phyloP scores from a whole-genome alignment of 116 monocot species.

The Cymodocea nodosa region DNA sequence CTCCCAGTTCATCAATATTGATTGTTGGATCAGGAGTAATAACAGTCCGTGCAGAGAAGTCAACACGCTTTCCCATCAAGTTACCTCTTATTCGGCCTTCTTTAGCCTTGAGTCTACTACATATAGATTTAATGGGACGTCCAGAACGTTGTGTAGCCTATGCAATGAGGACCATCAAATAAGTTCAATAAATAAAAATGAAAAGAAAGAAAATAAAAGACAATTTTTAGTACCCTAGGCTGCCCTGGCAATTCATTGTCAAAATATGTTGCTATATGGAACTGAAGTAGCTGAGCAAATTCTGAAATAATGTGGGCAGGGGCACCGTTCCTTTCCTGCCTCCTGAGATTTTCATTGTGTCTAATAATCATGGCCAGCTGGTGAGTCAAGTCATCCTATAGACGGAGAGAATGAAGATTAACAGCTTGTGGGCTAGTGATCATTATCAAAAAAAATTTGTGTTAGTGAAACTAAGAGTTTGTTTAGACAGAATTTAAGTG shows the following conservation, averaged over 20 bases:
- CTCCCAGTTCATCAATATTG: slow-evolving; percentile 86
- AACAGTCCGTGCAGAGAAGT: slow-evolving; percentile 96
- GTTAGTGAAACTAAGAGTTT: too few relatives aligned
- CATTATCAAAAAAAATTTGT: neutral
- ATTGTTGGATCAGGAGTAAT: slow-evolving; percentile 98
- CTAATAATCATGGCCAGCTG: slow-evolving; percentile 96
- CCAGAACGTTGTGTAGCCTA: slow-evolving; percentile 97
- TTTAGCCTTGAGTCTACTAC: slow-evolving; percentile 95
- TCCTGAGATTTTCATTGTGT: slow-evolving; percentile 89
- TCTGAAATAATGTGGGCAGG: slow-evolving; percentile 96
- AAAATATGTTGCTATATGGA: slow-evolving; percentile 97
- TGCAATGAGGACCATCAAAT: slow-evolving; percentile 4
- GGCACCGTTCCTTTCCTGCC: slow-evolving; percentile 93
- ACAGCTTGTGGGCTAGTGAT: neutral
- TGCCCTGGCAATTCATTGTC: slow-evolving; percentile 99
- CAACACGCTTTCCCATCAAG: slow-evolving; percentile 99
- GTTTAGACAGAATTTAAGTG: neutral
- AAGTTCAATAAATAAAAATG: neutral
- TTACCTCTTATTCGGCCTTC: slow-evolving; percentile 97
- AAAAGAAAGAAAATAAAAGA: neutral
- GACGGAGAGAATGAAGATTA: neutral
- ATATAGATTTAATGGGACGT: slow-evolving; percentile 93
- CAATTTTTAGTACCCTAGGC: slow-evolving; percentile 54
- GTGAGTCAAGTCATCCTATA: slow-evolving; percentile 99
- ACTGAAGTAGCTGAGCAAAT: slow-evolving; percentile 93